Conservation (phyloP, 495 filamentous ascomycete species). For the Staphylotrichum longicolle region DNA sequence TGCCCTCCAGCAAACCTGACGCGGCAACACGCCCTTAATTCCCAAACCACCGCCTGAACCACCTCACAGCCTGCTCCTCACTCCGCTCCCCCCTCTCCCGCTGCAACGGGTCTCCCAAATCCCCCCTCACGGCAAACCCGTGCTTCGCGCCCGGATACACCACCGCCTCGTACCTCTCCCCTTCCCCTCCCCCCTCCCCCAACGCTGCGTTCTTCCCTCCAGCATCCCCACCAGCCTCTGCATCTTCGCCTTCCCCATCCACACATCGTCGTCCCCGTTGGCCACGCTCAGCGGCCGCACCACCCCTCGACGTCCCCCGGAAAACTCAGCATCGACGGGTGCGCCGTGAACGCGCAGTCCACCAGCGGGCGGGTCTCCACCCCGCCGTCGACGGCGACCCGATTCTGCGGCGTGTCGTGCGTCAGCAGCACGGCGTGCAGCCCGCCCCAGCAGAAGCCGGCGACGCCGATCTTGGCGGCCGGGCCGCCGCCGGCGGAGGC, state of each 20-base stretch:
- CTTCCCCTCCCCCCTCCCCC: neutral
- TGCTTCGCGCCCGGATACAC: slow-evolving; percentile 58
- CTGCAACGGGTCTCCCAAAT: slow-evolving; percentile 44
- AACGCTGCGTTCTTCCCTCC: slow-evolving; percentile 34
- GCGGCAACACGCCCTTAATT: too few relatives aligned
- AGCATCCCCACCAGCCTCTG: slow-evolving; percentile 46
- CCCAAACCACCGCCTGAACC: slow-evolving; percentile 42
- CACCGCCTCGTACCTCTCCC: slow-evolving; percentile 45
- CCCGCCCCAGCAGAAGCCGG: slow-evolving; percentile 64
- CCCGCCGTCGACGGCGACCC: slow-evolving; percentile 20
- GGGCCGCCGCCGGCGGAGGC: slow-evolving; percentile 19
- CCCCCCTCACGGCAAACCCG: slow-evolving; percentile 59
- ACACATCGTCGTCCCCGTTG: slow-evolving; percentile 53
- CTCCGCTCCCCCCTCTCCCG: slow-evolving; percentile 49
- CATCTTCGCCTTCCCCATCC: slow-evolving; percentile 39
- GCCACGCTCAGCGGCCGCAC: slow-evolving; percentile 54
- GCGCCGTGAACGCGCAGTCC: slow-evolving; percentile 54
- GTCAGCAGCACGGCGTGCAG: slow-evolving; percentile 48
- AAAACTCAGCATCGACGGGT: slow-evolving; percentile 51
- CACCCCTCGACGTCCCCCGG: slow-evolving; percentile 56
- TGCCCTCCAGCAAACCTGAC: too few relatives aligned
- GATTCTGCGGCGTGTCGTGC: slow-evolving; percentile 28
- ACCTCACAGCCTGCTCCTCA: slow-evolving; percentile 48
- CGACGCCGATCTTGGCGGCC: slow-evolving; percentile 41
- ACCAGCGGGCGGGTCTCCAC: slow-evolving; percentile 38